phyloP scores from a whole-genome alignment of 2,329 filamentous ascomycete species.

The Aspergillus bombycis region DNA sequence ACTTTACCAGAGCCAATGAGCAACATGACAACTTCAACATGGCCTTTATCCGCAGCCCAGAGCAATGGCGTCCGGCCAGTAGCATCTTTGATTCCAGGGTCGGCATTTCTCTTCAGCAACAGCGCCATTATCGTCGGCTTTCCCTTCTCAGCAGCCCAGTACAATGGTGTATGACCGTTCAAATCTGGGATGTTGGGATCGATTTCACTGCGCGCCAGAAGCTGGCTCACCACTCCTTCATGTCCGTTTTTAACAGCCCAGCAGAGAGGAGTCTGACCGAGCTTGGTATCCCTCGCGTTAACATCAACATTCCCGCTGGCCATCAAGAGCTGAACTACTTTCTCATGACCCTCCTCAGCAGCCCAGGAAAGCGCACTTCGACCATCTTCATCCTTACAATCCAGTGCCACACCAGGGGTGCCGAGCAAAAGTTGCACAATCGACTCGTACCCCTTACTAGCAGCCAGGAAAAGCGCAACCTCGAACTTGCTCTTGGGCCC shows the following conservation, averaged over 20 bases:
- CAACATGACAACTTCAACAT: constrained; percentile 25
- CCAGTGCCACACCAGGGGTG: constrained; percentile 26
- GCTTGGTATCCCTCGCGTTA: constrained; percentile 17
- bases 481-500: constrained; percentile 24
- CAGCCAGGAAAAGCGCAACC: constrained; percentile 27
- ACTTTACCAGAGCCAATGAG: constrained; percentile 27
- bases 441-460: constrained; percentile 28
- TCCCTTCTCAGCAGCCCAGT: constrained; percentile 23
- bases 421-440: constrained; percentile 26
- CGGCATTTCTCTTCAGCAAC: constrained; percentile 22
- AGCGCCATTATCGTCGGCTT: constrained; percentile 24
- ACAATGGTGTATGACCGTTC: constrained; percentile 21
- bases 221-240: constrained; percentile 17
- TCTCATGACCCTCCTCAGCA: constrained; percentile 26
- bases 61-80: constrained; percentile 17
- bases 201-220: constrained; percentile 19
- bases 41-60: constrained; percentile 21
- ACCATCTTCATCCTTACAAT: constrained; percentile 20
- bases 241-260: constrained; percentile 24
- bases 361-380: constrained; percentile 29
- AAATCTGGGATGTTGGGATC: constrained; percentile 21
- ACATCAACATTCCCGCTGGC: constrained; percentile 16
- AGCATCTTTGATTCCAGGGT: constrained; percentile 16
- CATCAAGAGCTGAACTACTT: constrained; percentile 23
- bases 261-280: constrained; percentile 23